Base-by-base conservation (phyloP, 768 basidiomycete genomes). In the Lyophyllum shimeji region DNA sequence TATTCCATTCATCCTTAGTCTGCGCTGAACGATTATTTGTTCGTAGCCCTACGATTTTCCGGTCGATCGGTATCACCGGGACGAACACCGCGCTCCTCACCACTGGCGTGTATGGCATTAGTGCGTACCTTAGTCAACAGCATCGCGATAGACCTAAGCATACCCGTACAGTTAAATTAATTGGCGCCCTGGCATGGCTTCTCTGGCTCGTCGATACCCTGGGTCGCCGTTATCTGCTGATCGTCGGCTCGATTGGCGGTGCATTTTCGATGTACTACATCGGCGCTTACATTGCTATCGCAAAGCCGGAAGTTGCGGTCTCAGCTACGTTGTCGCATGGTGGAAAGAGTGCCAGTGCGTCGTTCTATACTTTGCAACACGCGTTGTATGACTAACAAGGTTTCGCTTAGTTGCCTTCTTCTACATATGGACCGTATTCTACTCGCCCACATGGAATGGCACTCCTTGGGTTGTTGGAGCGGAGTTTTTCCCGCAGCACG, bases 21-120 rank as follows among this genome's bases (percentile, higher is more conserved):
- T 25, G 33, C 7, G 18, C 46, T n/a, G 27, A 11, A 33, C 7
- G 11, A 24, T 61, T 6, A 60, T 46, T 13, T 1, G 1, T 53
- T 51, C 9, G 5, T 48, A 75, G 68, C 2, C 79, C 79, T 3
- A 79, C 77, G 0, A 72, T 82, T 23, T 80, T 82, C 71, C 67
- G 63, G 27, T 74, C 74, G 2, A 74, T 83, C 33, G 81, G 81
- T 1, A 61, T 82, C 37, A 69, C 67, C 3, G 74, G 74, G 3
- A 66, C 66, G 8, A 71, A 63, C 39, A 71, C 67, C 6, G 57
- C 68, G 2, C 68, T 78, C 9, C 72, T 79, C 52, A 76, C 76
- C 0, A 78, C 79, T 20, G 79, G 80, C 48, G 76, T 82, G 47
- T 82, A 78, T 60, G 82, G 81, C 12, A 70, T 80, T 33, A 74